Evolutionary conservation across 2,329 filamentous ascomycete genomes (phyloP), one percentile per base, ranked within the genome.

Genomic region (Cladosporium velox): DNA sequence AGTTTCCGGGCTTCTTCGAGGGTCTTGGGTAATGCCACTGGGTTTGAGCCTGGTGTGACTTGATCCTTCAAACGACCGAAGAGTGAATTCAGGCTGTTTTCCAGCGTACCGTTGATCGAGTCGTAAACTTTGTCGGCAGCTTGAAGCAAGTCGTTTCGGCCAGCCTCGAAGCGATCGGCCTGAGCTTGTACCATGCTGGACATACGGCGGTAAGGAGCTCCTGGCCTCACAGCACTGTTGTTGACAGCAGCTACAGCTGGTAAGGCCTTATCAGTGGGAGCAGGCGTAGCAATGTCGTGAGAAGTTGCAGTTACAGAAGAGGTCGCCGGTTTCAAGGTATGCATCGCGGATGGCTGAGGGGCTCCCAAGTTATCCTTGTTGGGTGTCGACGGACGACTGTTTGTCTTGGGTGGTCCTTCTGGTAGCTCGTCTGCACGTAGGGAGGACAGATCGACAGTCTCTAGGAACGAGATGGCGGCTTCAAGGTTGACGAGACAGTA

Each of bases 401-500:
- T 75, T 12, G 75, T 72, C 70, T 90, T 93, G 21, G 83, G 78
- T 11, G 90, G 89, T 0, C 90, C 88, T 52, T 89, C 88, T 18
- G 87, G 89, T 21, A 72, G 69, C 59, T 96, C 93, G 70, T 97
- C 91, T 6, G 90, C 90, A 62, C 93, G 88, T 7, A 99, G 82
- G 30, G 91, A 97, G 7, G 93, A 91, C 28, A 99, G 84, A 76
- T 99, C 95, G 32, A 99, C 95, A 0, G 93, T 98, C 74, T 98
- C 91, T 15, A 99, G 82, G 74, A 99, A 99, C 62, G 91, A 93
- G 65, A 98, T 92, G 66, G 94, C 91, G 21, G 95, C 95, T 78
- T 99, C 95, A 1, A 99, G 85, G 71, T 97, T 99, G 49, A 96
- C 97, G 66, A 99, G 83, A 74, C 95, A 98, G 78, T 99, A 99